phyloP scores from a whole-genome alignment of 1,284 basidiomycete species.

The Tilletia caries region DNA sequence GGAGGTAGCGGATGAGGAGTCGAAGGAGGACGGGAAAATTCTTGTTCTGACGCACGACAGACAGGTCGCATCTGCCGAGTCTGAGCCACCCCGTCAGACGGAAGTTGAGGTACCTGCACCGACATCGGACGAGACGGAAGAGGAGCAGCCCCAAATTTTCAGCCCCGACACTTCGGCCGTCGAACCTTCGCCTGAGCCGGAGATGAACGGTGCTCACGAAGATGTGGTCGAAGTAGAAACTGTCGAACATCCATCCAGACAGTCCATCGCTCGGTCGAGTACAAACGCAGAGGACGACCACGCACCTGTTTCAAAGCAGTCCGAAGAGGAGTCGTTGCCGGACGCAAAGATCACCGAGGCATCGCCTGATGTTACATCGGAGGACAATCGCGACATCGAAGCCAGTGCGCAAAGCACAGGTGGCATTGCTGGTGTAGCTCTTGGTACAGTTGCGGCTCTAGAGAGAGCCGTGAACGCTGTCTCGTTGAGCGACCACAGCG shows the following conservation, averaged over 20 bases:
- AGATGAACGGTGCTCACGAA: too few species aligned
- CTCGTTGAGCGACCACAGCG: neutral
- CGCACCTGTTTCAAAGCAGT: too few species aligned
- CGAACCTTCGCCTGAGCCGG: too few species aligned
- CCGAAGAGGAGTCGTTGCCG: too few species aligned
- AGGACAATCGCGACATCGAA: neutral
- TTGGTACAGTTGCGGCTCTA: neutral
- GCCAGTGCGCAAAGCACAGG: neutral
- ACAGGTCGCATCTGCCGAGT: neutral
- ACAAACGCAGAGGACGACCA: too few species aligned
- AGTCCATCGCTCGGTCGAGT: too few species aligned
- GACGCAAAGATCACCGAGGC: too few species aligned
- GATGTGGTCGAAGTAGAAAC: too few species aligned
- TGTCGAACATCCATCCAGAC: neutral
- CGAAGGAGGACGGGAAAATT: conserved; percentile 22
- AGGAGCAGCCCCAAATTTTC: neutral
- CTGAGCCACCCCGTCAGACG: neutral
- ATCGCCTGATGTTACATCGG: too few species aligned
- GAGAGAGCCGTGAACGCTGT: neutral
- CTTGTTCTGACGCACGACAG: too few species aligned
- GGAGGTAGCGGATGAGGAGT: conserved; percentile 33
- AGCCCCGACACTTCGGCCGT: too few species aligned
- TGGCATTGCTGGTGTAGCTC: neutral
- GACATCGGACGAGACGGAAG: neutral
- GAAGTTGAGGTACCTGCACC: neutral